phyloP scores from a whole-genome alignment of 805 yeast species.

The Clavispora santaluciae region DNA sequence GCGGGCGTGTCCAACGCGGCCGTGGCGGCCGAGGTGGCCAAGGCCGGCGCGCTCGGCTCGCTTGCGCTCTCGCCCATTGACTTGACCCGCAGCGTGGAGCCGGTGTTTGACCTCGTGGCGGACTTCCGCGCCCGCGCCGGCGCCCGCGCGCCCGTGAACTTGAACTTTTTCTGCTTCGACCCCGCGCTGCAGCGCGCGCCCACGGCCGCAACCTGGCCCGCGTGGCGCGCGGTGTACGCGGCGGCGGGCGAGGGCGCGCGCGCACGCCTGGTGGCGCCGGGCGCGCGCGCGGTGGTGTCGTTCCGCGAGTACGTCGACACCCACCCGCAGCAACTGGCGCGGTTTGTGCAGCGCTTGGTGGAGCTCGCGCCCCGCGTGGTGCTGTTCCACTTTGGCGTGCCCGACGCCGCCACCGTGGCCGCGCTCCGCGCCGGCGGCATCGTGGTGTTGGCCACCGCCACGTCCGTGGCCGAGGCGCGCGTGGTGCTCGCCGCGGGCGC shows the following conservation, averaged over 20 bases:
- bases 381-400: slow-evolving; percentile 53
- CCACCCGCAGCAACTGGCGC: slow-evolving; percentile 12
- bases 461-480: slow-evolving; percentile 41
- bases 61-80: slow-evolving; percentile 35
- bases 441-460: slow-evolving; percentile 43
- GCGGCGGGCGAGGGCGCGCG: slow-evolving; percentile 1
- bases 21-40: slow-evolving; percentile 40
- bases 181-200: slow-evolving; percentile 13
- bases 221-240: slow-evolving; percentile 20
- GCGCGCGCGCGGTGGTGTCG: slow-evolving; percentile 22
- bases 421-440: slow-evolving; percentile 33
- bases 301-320: slow-evolving; percentile 24
- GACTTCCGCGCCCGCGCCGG: slow-evolving; percentile 15
- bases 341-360: slow-evolving; percentile 15
- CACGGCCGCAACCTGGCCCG: slow-evolving; percentile 13
- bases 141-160: slow-evolving; percentile 25
- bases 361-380: slow-evolving; percentile 37
- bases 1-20: slow-evolving; percentile 48
- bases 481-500: slow-evolving; percentile 26
- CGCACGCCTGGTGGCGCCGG: not conserved
- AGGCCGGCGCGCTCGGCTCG: slow-evolving; percentile 49
- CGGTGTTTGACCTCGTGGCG: slow-evolving; percentile 9
- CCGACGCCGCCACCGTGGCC: slow-evolving; percentile 25
- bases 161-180: slow-evolving; percentile 47
- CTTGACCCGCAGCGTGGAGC: slow-evolving; percentile 17